Conservation (phyloP, 2,329 filamentous ascomycete species). For the Trichothecium roseum region DNA sequence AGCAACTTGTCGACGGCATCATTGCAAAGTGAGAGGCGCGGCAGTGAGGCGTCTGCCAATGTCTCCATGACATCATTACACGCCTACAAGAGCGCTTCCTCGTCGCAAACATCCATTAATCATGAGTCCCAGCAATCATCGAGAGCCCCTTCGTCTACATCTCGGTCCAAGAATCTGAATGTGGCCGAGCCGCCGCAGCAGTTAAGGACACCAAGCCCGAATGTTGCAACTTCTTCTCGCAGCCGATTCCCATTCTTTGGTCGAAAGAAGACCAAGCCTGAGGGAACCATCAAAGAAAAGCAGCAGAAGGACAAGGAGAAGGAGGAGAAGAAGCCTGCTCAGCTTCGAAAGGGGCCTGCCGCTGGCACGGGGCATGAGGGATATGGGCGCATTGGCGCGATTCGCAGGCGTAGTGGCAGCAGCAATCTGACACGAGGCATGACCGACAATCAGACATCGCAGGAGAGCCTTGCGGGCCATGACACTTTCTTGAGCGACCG, state of each 20-base stretch:
- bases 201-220: slow-evolving; percentile 42
- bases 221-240: slow-evolving; percentile 40
- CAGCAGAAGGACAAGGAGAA: slow-evolving; percentile 30
- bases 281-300: slow-evolving; percentile 35
- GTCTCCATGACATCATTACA: slow-evolving; percentile 17
- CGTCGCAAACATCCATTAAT: slow-evolving; percentile 15
- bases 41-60: slow-evolving; percentile 25
- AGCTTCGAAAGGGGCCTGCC: slow-evolving; percentile 61
- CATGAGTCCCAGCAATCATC: no score
- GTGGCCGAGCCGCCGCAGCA: slow-evolving; percentile 10
- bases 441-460: slow-evolving; percentile 33
- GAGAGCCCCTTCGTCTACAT: slow-evolving; percentile 1
- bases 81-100: slow-evolving; percentile 17
- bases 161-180: slow-evolving; percentile 11
- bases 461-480: slow-evolving; percentile 37
- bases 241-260: slow-evolving; percentile 71
- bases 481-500: slow-evolving; percentile 52
- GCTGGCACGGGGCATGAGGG: slow-evolving; percentile 94
- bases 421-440: slow-evolving; percentile 32
- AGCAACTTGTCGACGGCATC: slow-evolving; percentile 47
- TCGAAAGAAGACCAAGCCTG: slow-evolving; percentile 53
- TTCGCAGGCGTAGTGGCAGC: slow-evolving; percentile 55
- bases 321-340: slow-evolving; percentile 21
- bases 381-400: slow-evolving; percentile 55
- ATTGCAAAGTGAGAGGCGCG: slow-evolving; percentile 32